Conservation (phyloP, 371 early-diverging fungal species). For the Mortierella sp. region DNA sequence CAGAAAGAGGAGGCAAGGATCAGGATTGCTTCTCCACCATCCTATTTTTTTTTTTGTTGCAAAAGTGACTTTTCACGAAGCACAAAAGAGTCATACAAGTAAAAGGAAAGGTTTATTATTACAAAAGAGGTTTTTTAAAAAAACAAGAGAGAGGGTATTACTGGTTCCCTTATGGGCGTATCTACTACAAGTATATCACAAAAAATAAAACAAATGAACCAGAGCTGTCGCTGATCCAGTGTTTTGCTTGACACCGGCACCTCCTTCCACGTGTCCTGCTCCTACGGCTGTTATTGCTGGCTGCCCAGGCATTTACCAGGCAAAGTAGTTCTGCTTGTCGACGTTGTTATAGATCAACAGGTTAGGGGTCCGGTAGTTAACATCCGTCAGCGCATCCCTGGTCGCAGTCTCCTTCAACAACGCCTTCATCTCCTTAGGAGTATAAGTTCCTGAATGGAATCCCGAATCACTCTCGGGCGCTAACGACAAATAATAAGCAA, state of each 20-base stretch:
- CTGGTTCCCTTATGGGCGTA: slow-evolving; percentile 7
- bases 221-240: too few species aligned
- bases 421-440: slow-evolving; percentile 86
- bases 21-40: neutral
- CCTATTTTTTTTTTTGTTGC: neutral
- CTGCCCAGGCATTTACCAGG: slow-evolving; percentile 26
- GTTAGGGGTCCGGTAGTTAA: slow-evolving; percentile 85
- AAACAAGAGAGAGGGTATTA: neutral
- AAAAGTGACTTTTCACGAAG: neutral
- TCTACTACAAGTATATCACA: neutral
- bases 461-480: slow-evolving; percentile 67
- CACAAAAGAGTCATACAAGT: neutral
- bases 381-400: slow-evolving; percentile 70
- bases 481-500: slow-evolving; percentile 88
- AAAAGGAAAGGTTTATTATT: neutral
- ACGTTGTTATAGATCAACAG: slow-evolving; percentile 82
- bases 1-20: too few species aligned
- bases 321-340: slow-evolving; percentile 31
- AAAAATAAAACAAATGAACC: too few species aligned
- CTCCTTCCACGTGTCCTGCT: neutral
- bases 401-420: slow-evolving; percentile 77
- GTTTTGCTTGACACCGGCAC: neutral
- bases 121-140: neutral
- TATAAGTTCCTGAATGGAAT: slow-evolving; percentile 51
- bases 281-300: neutral